A percentile compares a stretch with the other conserved stretches of the same genome.
Conservation (phyloP, 129 eudicot genomes). For the Glebionis coronaria region DNA sequence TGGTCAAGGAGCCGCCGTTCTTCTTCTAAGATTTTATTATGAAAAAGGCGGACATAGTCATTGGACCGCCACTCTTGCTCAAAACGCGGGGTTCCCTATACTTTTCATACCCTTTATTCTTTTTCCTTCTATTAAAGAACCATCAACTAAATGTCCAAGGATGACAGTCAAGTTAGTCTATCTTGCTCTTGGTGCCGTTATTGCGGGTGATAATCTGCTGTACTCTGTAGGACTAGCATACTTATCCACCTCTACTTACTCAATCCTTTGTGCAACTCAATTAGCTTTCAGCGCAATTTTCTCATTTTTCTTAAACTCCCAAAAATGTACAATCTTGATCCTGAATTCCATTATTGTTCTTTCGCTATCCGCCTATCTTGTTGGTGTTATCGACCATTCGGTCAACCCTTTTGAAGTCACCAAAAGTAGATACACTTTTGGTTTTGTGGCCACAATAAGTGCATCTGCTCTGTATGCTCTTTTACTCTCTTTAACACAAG, state of each 20-base stretch:
- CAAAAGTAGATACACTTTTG: constrained; percentile 36
- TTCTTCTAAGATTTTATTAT: constrained; percentile 30
- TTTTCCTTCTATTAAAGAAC: constrained; percentile 29
- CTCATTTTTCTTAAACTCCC: constrained; percentile 31
- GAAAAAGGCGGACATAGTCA: constrained; percentile 33
- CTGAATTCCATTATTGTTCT: constrained; percentile 42
- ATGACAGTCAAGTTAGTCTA: constrained; percentile 6
- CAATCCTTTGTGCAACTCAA: constrained; percentile 18
- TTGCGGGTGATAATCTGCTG: constrained; percentile 23
- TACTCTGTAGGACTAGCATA: constrained; percentile 27
- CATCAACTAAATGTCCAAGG: constrained; percentile 5
- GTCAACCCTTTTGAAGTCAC: constrained; percentile 29
- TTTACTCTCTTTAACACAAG: constrained; percentile 66
- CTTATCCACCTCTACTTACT: constrained; percentile 27
- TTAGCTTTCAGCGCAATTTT: constrained; percentile 26
- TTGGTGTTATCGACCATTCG: constrained; percentile 58
- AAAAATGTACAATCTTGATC: constrained; percentile 25
- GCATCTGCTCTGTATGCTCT: constrained; percentile 73
- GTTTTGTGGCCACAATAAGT: constrained; percentile 47
- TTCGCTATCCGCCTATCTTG: constrained; percentile 58
- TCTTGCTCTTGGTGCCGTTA: constrained; percentile 26
- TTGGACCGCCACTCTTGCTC: constrained; percentile 38
- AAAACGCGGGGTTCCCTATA: constrained; percentile 35
- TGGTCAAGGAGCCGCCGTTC: constrained; percentile 32
- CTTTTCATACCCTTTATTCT: constrained; percentile 36